Percentiles rank a stretch among this genome's conserved stretches.
phyloP scores from a whole-genome alignment of 257 asterid genomes.

The Gentiana straminea region DNA sequence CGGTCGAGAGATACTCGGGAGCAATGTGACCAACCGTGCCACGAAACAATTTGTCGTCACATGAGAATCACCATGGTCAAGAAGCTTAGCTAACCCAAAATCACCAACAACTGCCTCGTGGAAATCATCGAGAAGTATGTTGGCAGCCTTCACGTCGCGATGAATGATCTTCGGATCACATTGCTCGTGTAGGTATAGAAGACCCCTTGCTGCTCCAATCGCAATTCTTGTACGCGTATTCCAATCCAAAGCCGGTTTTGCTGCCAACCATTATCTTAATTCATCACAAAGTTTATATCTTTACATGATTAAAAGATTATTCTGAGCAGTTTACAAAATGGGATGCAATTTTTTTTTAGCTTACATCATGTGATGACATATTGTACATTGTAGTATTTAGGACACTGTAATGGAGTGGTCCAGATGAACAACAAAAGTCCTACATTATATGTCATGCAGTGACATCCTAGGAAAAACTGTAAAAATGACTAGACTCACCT shows the following conservation, averaged over 20 bases:
- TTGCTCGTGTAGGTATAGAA: constrained; percentile 85
- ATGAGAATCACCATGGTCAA: constrained; percentile 89
- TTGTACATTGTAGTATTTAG: no score
- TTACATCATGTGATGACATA: no score
- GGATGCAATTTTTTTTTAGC: no score
- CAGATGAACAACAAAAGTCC: background rate
- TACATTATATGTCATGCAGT: background rate
- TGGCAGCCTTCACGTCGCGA: constrained; percentile 95
- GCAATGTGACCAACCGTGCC: constrained; percentile 99
- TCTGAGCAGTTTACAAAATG: no score
- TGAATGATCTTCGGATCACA: constrained; percentile 98
- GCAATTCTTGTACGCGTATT: constrained; percentile 74
- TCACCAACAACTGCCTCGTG: constrained; percentile 90
- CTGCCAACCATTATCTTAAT: constrained; percentile 17
- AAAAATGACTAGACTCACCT: constrained; percentile 30
- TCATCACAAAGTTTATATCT: background rate
- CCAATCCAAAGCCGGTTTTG: constrained; percentile 81
- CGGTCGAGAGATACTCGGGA: constrained; percentile 90
- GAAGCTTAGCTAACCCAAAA: constrained; percentile 90
- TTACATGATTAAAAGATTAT: background rate
- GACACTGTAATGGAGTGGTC: no score
- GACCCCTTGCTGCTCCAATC: constrained; percentile 89
- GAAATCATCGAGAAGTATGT: constrained; percentile 69
- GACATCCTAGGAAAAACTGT: background rate
- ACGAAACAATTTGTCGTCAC: constrained; percentile 89